Percentiles rank a stretch among this genome's conserved stretches.
phyloP scores from a whole-genome alignment of 257 asterid species.

The Fraxinus anomala region DNA sequence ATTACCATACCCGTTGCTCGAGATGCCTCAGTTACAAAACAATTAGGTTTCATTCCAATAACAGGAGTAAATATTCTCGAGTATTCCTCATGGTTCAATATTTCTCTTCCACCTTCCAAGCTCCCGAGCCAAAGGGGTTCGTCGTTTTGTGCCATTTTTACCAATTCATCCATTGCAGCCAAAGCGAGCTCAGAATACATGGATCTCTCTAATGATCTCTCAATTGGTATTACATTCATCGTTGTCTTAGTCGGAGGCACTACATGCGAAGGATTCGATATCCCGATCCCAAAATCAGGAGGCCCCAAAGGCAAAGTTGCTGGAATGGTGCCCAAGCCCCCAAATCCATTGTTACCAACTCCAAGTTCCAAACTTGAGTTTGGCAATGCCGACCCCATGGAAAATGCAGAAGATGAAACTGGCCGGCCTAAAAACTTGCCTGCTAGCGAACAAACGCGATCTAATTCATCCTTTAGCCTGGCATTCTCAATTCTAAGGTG shows the following conservation, averaged over 20 bases:
- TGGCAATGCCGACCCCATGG: constrained; percentile 45
- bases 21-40: constrained; percentile 54
- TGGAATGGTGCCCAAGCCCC: constrained; percentile 22
- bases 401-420: constrained; percentile 30
- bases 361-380: constrained; percentile 56
- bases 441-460: constrained; percentile 59
- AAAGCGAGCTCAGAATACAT: constrained; percentile 57
- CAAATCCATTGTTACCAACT: constrained; percentile 48
- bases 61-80: constrained; percentile 44
- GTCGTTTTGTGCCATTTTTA: constrained; percentile 43
- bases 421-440: constrained; percentile 64
- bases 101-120: constrained; percentile 38
- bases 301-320: constrained; percentile 38
- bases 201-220: constrained; percentile 50
- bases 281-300: constrained; percentile 45
- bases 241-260: constrained; percentile 19
- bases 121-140: constrained; percentile 55
- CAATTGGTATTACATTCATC: constrained; percentile 24
- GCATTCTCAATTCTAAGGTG: constrained; percentile 59
- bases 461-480: constrained; percentile 51
- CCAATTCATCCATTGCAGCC: constrained; percentile 54
- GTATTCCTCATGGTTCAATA: constrained; percentile 52
- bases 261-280: constrained; percentile 30
- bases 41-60: constrained; percentile 54
- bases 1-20: constrained; percentile 54